These are phyloP conservation scores for Lonicera japonica DNA, from an alignment of 129 eudicot species.

Conservation along the genomic window DNA sequence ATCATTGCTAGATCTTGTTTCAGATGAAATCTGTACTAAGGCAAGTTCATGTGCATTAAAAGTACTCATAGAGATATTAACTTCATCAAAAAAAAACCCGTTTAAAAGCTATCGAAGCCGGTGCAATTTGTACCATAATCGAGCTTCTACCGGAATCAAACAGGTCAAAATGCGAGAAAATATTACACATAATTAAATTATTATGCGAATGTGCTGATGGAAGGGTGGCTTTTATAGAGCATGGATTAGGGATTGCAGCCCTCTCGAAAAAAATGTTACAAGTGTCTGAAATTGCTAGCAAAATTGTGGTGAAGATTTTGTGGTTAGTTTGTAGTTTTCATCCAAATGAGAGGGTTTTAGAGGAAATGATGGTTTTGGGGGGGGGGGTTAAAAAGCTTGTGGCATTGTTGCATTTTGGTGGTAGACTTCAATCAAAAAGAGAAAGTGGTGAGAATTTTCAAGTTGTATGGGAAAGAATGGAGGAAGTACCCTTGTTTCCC, in stretches of 20 bases:
- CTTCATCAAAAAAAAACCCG: slow-evolving; percentile 54
- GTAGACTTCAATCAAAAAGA: slow-evolving; percentile 48
- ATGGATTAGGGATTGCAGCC: slow-evolving; percentile 52
- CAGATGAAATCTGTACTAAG: slow-evolving; percentile 53
- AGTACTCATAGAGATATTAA: slow-evolving; percentile 41
- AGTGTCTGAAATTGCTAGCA: slow-evolving; percentile 40
- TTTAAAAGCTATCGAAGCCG: slow-evolving; percentile 66
- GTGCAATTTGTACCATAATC: slow-evolving; percentile 56
- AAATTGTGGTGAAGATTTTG: slow-evolving; percentile 58
- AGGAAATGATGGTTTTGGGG: slow-evolving; percentile 57
- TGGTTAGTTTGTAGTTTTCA: slow-evolving; percentile 53
- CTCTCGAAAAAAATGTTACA: slow-evolving; percentile 53
- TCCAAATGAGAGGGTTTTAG: slow-evolving; percentile 63
- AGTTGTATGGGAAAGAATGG: slow-evolving; percentile 52
- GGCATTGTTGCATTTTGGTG: slow-evolving; percentile 58
- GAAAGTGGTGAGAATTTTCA: slow-evolving; percentile 50
- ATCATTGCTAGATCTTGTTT: slow-evolving; percentile 58
- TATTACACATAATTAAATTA: slow-evolving; percentile 42
- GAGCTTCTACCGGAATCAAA: slow-evolving; percentile 72
- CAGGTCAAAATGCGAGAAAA: slow-evolving; percentile 58
- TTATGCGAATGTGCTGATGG: slow-evolving; percentile 74
- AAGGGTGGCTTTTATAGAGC: slow-evolving; percentile 65
- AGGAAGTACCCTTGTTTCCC: slow-evolving; percentile 72
- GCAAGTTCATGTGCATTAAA: slow-evolving; percentile 64
- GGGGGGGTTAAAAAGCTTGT: slow-evolving; percentile 65